Evolutionary conservation across 1,284 basidiomycete species (phyloP), one percentile per base, ranked within the genome.

Genomic region (Naganishia liquefaciens): DNA sequence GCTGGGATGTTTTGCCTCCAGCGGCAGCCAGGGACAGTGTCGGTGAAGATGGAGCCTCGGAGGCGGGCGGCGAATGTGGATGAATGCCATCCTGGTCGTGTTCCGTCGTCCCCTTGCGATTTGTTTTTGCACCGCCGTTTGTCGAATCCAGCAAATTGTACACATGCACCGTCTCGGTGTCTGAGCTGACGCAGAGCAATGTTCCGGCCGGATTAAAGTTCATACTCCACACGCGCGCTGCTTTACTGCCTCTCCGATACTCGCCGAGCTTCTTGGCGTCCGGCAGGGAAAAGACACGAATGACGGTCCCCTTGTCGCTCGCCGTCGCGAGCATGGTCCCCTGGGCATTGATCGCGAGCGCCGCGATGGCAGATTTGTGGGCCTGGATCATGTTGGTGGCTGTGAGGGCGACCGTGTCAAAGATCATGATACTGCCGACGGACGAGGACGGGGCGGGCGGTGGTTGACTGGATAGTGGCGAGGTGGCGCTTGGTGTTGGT

Each of bases 341-440:
- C 0, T 87, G 84, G 3, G 87, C 85, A 79, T 95, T 97, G 76
- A 99, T 85, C 0, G 90, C 84, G 42, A 99, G 83, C 70, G 87
- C 87, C 3, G 93, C 90, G 67, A 99, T 88, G 1, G 94, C 91
- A 1, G 93, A 81, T 80, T 97, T 97, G 82, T 99, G 96, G 13
- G 96, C 96, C 74, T 93, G 93, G 68, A 99, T 91, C 71, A 97
- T 92, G 80, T 98, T 97, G 37, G 91, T 87, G 19, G 96, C 91
- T 1, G 89, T 88, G 17, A 98, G 85, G 5, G 90, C 87, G 60
- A 93, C 87, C 1, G 95, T 93, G 67, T 93, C 93, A 81, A 98
- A 98, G 53, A 96, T 81, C 69, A 94, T 86, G 60, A 96, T 90
- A 78, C 96, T 93, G 71, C 93, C 93, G 15, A 85, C 75, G 3